Evolutionary conservation across 2,329 filamentous ascomycete genomes (phyloP).

Genomic region (Aureobasidium sp.): DNA sequence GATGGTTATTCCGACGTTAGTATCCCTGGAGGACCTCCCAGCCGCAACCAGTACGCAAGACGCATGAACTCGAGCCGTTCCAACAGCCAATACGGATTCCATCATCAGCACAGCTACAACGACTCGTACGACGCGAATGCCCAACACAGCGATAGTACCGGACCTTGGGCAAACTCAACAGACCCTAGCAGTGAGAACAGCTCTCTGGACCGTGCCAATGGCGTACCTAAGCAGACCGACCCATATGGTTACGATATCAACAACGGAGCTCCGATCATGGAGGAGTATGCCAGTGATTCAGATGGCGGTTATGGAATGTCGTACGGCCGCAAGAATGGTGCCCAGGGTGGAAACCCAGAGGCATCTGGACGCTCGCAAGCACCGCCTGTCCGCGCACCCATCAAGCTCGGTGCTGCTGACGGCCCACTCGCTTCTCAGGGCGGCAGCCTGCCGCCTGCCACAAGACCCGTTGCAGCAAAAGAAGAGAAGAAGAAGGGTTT

Average conservation of each 20-base stretch:
- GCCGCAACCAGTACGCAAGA: slow-evolving; percentile 29
- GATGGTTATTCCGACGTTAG: slow-evolving; percentile 29
- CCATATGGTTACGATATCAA: slow-evolving; percentile 29
- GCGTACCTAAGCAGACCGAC: slow-evolving; percentile 5
- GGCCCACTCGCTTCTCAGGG: slow-evolving; percentile 14
- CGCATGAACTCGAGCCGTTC: slow-evolving; percentile 34
- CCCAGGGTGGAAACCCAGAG: background rate
- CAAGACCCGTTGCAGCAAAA: slow-evolving; percentile 17
- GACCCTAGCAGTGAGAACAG: slow-evolving; percentile 93
- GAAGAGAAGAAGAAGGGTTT: slow-evolving; percentile 80
- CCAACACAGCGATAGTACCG: slow-evolving; percentile 59
- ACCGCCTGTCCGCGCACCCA: slow-evolving; percentile 14
- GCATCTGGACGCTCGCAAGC: slow-evolving; percentile 3
- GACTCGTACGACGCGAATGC: slow-evolving; percentile 77
- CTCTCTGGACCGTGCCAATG: slow-evolving; percentile 66
- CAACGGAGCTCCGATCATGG: slow-evolving; percentile 24
- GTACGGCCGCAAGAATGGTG: background rate
- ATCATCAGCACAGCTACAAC: slow-evolving; percentile 51
- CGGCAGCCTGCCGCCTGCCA: slow-evolving; percentile 14
- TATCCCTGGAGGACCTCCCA: slow-evolving; percentile 25
- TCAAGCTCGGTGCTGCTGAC: slow-evolving; percentile 15
- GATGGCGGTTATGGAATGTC: slow-evolving; percentile 14
- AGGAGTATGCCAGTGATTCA: slow-evolving; percentile 28
- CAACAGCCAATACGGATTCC: slow-evolving; percentile 30
- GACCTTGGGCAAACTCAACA: slow-evolving; percentile 71